phyloP scores from a whole-genome alignment of 2,329 filamentous ascomycete genomes.

The Nectriaceae sp. region DNA sequence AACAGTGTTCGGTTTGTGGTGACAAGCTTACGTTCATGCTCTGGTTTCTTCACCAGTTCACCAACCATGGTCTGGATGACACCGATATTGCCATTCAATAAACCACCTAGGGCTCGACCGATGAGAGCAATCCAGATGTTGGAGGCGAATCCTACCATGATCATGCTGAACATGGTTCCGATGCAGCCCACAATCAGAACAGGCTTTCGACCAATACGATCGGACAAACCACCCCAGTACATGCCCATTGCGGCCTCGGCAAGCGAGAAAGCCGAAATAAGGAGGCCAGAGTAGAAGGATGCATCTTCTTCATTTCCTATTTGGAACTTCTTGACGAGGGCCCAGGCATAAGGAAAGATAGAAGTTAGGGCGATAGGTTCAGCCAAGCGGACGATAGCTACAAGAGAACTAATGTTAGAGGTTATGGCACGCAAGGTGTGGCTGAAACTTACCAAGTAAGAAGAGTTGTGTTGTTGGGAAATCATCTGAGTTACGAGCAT shows the following conservation, averaged over 20 bases:
- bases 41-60: constrained; percentile 79
- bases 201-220: constrained; percentile 81
- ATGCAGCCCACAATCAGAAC: constrained; percentile 78
- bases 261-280: constrained; percentile 84
- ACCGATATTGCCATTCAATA: constrained; percentile 89
- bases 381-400: constrained; percentile 88
- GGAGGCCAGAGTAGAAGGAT: constrained; percentile 83
- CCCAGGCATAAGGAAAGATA: constrained; percentile 91
- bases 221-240: constrained; percentile 84
- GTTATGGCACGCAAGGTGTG: not conserved
- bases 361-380: constrained; percentile 92
- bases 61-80: constrained; percentile 93
- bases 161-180: constrained; percentile 80
- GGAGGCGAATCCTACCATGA: constrained; percentile 79
- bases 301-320: constrained; percentile 74
- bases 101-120: constrained; percentile 75
- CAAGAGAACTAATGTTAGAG: not conserved
- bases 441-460: constrained; percentile 67
- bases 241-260: constrained; percentile 83
- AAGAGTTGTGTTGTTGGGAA: constrained; percentile 85
- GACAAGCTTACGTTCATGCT: constrained; percentile 77
- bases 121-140: constrained; percentile 83
- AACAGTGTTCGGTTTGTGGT: not conserved
- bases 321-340: constrained; percentile 75
- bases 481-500: constrained; percentile 64